Evolutionary conservation across 495 filamentous ascomycete genomes (phyloP).

Genomic region (Podospora sp.): DNA sequence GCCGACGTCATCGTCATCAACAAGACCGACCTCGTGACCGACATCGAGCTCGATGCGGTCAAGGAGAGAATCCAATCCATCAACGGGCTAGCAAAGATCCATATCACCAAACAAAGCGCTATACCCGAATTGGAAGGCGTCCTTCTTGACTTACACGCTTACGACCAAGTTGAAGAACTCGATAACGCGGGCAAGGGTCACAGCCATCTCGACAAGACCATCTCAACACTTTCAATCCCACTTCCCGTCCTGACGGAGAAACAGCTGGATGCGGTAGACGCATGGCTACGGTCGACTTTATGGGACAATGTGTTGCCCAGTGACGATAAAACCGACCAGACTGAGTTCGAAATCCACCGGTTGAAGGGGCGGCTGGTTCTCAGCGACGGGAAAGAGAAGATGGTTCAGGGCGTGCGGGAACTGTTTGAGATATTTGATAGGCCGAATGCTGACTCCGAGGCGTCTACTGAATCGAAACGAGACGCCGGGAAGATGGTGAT

Average conservation of each 20-base stretch:
- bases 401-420: slow-evolving; percentile 91
- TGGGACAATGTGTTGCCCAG: slow-evolving; percentile 76
- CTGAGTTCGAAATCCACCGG: slow-evolving; percentile 74
- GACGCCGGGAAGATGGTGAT: slow-evolving; percentile 72
- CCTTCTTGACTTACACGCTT: slow-evolving; percentile 88
- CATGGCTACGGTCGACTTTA: slow-evolving; percentile 79
- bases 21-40: slow-evolving; percentile 85
- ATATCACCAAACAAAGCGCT: slow-evolving; percentile 75
- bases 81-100: slow-evolving; percentile 85
- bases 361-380: slow-evolving; percentile 75
- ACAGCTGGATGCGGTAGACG: slow-evolving; percentile 66
- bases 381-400: slow-evolving; percentile 62
- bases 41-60: slow-evolving; percentile 65
- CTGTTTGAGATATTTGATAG: slow-evolving; percentile 87
- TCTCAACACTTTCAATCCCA: slow-evolving; percentile 77
- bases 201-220: slow-evolving; percentile 87
- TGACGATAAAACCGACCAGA: slow-evolving; percentile 21
- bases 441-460: slow-evolving; percentile 28
- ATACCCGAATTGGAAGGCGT: slow-evolving; percentile 83
- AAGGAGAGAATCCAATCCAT: slow-evolving; percentile 73
- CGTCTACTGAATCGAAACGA: slow-evolving; percentile 23
- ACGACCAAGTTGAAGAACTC: slow-evolving; percentile 73
- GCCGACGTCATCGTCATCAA: slow-evolving; percentile 96
- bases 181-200: slow-evolving; percentile 69
- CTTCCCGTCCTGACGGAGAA: slow-evolving; percentile 57